phyloP scores from a whole-genome alignment of 805 yeast species.

The Schwanniomyces pseudopolymorphus region DNA sequence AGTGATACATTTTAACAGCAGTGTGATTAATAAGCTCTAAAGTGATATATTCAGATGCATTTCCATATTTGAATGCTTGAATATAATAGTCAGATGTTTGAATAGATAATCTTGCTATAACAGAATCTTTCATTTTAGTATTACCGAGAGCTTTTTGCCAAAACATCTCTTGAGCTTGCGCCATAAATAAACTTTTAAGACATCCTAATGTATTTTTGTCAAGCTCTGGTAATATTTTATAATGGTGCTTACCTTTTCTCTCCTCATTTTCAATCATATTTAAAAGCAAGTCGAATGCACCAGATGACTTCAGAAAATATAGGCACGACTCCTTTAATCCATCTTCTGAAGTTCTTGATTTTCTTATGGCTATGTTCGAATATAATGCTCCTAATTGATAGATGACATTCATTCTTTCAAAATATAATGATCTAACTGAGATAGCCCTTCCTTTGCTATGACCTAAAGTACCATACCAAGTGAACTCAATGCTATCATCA shows the following conservation, averaged over 20 bases:
- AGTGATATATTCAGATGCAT: conserved; percentile 46
- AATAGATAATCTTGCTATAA: conserved; percentile 62
- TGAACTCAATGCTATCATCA: conserved; percentile 54
- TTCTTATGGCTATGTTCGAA: conserved; percentile 53
- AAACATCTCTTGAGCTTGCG: conserved; percentile 85
- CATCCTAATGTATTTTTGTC: conserved; percentile 50
- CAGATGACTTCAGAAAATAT: conserved; percentile 71
- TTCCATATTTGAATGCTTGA: conserved; percentile 37
- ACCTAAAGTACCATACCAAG: conserved; percentile 75
- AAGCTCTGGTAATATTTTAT: conserved; percentile 42
- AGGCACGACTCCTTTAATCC: conserved; percentile 63
- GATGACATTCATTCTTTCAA: conserved; percentile 61
- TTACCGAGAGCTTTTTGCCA: conserved; percentile 69
- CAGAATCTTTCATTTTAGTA: conserved; percentile 52
- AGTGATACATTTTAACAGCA: conserved; percentile 60
- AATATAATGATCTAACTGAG: conserved; percentile 46
- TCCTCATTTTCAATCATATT: conserved; percentile 1
- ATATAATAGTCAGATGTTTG: conserved; percentile 62
- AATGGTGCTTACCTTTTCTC: not conserved
- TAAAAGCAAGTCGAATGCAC: conserved; percentile 45
- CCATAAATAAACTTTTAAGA: conserved; percentile 56
- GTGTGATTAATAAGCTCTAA: conserved; percentile 68
- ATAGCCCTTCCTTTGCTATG: conserved; percentile 51
- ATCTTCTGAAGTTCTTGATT: conserved; percentile 46
- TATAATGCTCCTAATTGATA: conserved; percentile 70